These are phyloP conservation scores for Teratosphaeriaceae sp. DNA, from an alignment of 2,329 filamentous ascomycete species.

Conservation along the genomic window DNA sequence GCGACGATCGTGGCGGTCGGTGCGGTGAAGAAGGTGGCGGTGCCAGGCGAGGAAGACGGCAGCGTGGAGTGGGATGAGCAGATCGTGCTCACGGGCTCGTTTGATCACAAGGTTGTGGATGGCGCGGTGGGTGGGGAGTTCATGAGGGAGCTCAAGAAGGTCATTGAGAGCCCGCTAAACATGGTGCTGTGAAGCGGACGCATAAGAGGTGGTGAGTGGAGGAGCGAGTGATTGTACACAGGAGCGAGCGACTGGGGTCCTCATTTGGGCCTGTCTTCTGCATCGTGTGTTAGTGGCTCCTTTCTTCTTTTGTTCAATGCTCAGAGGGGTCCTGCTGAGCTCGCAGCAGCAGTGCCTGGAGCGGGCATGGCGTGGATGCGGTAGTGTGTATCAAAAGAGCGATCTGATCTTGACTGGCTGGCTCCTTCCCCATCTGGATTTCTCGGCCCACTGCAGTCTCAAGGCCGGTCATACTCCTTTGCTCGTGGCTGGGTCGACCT, in stretches of 20 bases:
- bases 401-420: too few relatives aligned
- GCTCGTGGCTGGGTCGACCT: too few relatives aligned
- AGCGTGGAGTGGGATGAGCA: conserved; percentile 91
- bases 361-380: too few relatives aligned
- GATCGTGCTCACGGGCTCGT: conserved; percentile 89
- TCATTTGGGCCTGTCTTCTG: not conserved
- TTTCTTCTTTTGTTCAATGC: not conserved
- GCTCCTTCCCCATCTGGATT: too few relatives aligned
- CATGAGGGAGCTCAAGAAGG: conserved; percentile 95
- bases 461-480: too few relatives aligned
- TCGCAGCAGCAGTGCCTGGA: too few relatives aligned
- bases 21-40: conserved; percentile 88
- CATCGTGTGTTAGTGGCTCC: conserved; percentile 4
- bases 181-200: conserved; percentile 63
- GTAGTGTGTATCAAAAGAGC: too few relatives aligned
- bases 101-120: conserved; percentile 98
- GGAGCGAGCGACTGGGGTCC: not conserved
- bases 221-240: not conserved
- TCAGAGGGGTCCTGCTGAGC: too few relatives aligned
- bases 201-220: not conserved
- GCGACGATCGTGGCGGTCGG: conserved; percentile 92
- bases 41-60: conserved; percentile 77
- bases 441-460: too few relatives aligned
- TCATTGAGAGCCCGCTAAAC: conserved; percentile 93
- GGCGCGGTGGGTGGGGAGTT: conserved; percentile 95